Evolutionary conservation across 805 yeast species (phyloP), one percentile per base, ranked within the genome.

Genomic region (Candida railenensis): DNA sequence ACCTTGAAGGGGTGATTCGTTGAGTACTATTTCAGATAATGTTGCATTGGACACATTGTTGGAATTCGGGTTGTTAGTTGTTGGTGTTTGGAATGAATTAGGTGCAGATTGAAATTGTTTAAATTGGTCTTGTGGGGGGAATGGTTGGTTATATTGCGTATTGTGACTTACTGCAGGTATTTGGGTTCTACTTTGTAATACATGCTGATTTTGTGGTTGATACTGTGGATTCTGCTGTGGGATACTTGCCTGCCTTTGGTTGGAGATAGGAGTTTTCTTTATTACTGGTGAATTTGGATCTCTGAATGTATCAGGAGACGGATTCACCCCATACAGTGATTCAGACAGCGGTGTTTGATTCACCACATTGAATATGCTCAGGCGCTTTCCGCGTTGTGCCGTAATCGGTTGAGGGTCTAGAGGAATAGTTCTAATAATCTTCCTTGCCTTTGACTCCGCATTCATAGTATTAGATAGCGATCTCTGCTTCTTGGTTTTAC

Each of bases 331-430:
- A 34, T 7, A 15, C 39, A 36, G 39, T 20, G 22, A 20, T 9
- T 36, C 39, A 4, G 39, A 36, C 39, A 36, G 39, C 18, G 38
- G 32, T 34, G 71, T 61, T 32, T 57, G 54, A 46, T 69, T 67
- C 4, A 68, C 71, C 12, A 70, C 63, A 48, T 67, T 70, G 56
- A 71, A 69, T 9, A 69, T 64, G 18, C 63, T 55, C 49, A 73
- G 65, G 49, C 74, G 55, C 49, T 65, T 67, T 14, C 57, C 58
- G 18, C 61, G 47, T 14, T 50, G 56, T 0, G 65, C 71, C 2
- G 81, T 64, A 25, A 87, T 87, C 3, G 96, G 96, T 45, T 80
- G 84, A 0, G 96, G 96, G 61, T 87, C 96, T 51, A 87, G 67
- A 2, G 96, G 96, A 53, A 87, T 83, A 0, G 91, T 87, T 41